Percentiles rank a stretch among this genome's conserved stretches.
These are phyloP conservation scores for Podospora bellae-mahoneyi DNA, from an alignment of 495 filamentous ascomycete genomes.

Conservation along the genomic window DNA sequence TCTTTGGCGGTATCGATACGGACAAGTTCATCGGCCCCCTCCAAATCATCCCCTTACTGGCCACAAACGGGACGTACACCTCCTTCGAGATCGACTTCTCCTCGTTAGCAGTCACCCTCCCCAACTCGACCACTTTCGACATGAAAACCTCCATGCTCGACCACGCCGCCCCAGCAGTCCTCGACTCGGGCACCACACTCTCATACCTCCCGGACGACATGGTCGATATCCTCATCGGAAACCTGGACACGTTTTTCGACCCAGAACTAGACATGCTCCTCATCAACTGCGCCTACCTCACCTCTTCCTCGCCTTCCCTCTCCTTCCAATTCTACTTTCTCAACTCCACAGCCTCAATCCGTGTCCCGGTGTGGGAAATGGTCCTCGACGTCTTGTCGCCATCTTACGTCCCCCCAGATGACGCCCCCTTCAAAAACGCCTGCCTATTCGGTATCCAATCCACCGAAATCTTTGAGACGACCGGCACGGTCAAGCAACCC, in stretches of 20 bases:
- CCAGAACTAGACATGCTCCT: conserved; percentile 42
- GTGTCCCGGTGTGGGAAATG: conserved; percentile 69
- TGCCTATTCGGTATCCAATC: conserved; percentile 47
- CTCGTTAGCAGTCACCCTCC: conserved; percentile 30
- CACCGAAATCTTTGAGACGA: conserved; percentile 26
- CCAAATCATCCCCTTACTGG: conserved; percentile 62
- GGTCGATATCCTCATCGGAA: conserved; percentile 52
- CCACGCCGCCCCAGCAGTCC: conserved; percentile 53
- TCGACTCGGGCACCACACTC: conserved; percentile 83
- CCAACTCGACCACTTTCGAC: conserved; percentile 34
- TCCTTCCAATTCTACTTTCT: conserved; percentile 53
- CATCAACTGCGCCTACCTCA: conserved; percentile 47
- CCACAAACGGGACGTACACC: conserved; percentile 36
- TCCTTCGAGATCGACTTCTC: conserved; percentile 43
- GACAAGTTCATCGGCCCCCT: conserved; percentile 77
- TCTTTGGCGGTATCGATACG: conserved; percentile 89
- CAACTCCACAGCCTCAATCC: conserved; percentile 52
- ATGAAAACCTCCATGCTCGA: conserved; percentile 41
- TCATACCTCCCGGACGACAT: conserved; percentile 73
- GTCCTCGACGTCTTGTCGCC: conserved; percentile 54
- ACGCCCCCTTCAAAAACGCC: conserved; percentile 31
- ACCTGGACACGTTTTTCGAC: conserved; percentile 53
- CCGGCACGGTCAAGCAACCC: conserved; percentile 9
- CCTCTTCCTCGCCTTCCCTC: conserved; percentile 27
- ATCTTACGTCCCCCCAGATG: conserved; percentile 20